Evolutionary conservation across 768 basidiomycete species (phyloP).

Genomic region (Termitomyces sp.): DNA sequence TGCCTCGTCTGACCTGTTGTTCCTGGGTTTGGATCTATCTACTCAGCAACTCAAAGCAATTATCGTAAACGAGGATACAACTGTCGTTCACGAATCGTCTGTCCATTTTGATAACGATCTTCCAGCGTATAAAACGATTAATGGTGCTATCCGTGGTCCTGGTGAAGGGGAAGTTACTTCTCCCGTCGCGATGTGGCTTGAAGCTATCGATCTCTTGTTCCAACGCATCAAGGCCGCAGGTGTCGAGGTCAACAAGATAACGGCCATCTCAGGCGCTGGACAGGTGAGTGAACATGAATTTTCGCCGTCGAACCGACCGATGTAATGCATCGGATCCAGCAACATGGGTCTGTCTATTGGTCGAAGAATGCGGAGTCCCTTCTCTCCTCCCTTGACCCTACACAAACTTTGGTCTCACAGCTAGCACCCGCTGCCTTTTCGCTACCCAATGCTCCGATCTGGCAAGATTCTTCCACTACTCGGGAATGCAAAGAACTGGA

Average conservation of each 20-base stretch:
- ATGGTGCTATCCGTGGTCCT: conserved; percentile 61
- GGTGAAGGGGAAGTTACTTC: conserved; percentile 70
- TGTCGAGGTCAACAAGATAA: conserved; percentile 53
- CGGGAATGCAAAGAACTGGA: conserved; percentile 69
- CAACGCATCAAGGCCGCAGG: conserved; percentile 52
- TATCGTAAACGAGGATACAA: conserved; percentile 49
- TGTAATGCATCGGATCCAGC: conserved; percentile 33
- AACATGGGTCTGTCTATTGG: conserved; percentile 90
- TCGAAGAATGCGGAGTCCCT: conserved; percentile 44
- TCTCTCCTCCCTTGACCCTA: conserved; percentile 49
- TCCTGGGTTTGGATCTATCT: conserved; percentile 82
- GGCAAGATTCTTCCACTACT: conserved; percentile 88
- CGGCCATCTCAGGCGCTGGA: conserved; percentile 70
- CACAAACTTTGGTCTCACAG: conserved; percentile 49
- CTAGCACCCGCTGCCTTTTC: conserved; percentile 64
- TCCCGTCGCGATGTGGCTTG: conserved; percentile 81
- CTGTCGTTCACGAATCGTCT: conserved; percentile 59
- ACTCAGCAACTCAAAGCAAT: conserved; percentile 84
- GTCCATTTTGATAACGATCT: conserved; percentile 82
- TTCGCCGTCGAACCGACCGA: not conserved
- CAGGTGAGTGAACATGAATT: conserved; percentile 42
- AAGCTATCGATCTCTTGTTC: conserved; percentile 76
- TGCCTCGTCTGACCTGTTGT: conserved; percentile 24
- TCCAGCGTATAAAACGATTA: conserved; percentile 57
- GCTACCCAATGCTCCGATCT: conserved; percentile 66